phyloP scores from a whole-genome alignment of 2,329 filamentous ascomycete species.

The Colletotrichum sp. region DNA sequence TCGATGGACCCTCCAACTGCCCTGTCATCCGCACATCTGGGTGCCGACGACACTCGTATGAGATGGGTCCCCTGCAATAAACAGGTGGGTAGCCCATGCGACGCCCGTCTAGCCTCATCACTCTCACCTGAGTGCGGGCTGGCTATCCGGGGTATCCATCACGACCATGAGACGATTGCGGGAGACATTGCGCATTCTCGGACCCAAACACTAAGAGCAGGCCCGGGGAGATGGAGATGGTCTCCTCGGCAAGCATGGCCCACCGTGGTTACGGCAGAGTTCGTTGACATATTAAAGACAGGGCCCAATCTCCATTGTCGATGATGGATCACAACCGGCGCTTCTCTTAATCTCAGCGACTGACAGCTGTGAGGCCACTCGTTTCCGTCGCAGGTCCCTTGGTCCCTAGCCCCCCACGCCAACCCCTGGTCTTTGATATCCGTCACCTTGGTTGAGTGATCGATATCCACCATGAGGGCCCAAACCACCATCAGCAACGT shows the following conservation, averaged over 20 bases:
- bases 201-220: not conserved
- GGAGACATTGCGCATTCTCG: not conserved
- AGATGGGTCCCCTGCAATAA: conserved; percentile 9
- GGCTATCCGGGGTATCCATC: not conserved
- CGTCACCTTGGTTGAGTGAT: not conserved
- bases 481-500: not conserved
- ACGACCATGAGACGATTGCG: conserved; percentile 7
- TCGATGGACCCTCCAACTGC: not conserved
- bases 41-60: not conserved
- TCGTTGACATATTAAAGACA: conserved; percentile 18
- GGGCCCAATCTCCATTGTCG: not conserved
- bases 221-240: not conserved
- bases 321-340: not conserved
- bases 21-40: conserved; percentile 2
- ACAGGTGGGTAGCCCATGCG: not conserved
- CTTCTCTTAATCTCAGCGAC: not conserved
- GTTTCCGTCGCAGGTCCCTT: not conserved
- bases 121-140: not conserved
- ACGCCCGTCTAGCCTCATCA: not conserved
- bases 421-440: conserved; percentile 8
- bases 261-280: conserved; percentile 1
- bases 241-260: not conserved
- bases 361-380: not conserved
- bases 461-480: conserved; percentile 9
- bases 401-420: not conserved